Base-by-base conservation (phyloP, 2,329 filamentous ascomycete genomes). In the Penicillium concentricum region DNA sequence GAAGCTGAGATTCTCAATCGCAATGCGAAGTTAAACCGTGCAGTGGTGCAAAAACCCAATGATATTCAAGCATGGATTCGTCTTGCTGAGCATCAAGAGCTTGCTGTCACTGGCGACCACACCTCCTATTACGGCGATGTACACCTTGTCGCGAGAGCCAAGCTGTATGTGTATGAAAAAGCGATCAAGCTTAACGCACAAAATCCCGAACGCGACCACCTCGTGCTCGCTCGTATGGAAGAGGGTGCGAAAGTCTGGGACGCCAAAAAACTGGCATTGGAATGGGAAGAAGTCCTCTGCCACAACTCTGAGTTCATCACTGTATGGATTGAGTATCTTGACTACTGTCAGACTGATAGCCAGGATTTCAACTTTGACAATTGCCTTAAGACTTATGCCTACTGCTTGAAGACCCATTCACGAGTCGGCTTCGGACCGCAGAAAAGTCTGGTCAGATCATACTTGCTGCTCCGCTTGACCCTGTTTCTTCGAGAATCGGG, bases 201-300 rank as follows among this genome's bases (percentile, higher is more conserved):
- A 35, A 60, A 69, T 18, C 47, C 72, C 18, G 80, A 82, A 41
- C 81, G 83, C 16, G 83, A 89, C 57, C 76, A 74, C 9, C 78
- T 97, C 1, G 71, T 92, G 7, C 72, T 89, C 10, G 85, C 84
- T 4, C 79, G 92, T 55, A 87, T 97, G 81, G 79, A 82, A 8
- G 89, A 95, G 70, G 91, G 90, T 0, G 73, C 79, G n/a, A 84
- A 84, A 58, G 76, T 91, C 2, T 96, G 92, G 91, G 86, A 87
- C 48, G 73, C 78, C 6, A 82, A 84, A 54, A 83, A 81, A 51
- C 74, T 89, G 3, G 74, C 79, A 1, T 79, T 79, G 44, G 87
- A 84, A 62, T 96, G 92, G 90, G 76, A 83, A 44, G 79, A 84
- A 24, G 77, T 85, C 13, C 74, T 89, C 8, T 74, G 78, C 46